Evolutionary conservation across 2,329 filamentous ascomycete genomes (phyloP).

Genomic region (Aspergillus sp.): DNA sequence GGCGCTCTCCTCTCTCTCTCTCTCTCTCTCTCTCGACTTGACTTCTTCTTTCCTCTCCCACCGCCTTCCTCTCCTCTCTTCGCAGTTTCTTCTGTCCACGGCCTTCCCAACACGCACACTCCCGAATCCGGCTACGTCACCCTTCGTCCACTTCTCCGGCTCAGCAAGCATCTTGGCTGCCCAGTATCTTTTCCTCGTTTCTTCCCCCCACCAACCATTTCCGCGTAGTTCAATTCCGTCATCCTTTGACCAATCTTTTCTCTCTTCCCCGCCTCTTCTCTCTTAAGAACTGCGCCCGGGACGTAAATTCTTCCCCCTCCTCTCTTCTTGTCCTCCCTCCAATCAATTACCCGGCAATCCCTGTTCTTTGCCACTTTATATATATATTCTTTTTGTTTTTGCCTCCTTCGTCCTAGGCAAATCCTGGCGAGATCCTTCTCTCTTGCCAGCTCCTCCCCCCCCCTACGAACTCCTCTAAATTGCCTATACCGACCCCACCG

Average conservation of each 20-base stretch:
- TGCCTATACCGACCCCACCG: not conserved
- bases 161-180: not conserved
- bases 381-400: constrained; percentile 2
- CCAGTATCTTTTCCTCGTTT: constrained; percentile 12
- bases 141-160: not conserved
- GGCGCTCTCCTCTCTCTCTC: not conserved
- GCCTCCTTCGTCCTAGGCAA: constrained; percentile 3
- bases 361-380: constrained; percentile 1
- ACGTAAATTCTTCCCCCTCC: constrained; percentile 18
- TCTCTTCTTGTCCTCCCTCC: not conserved
- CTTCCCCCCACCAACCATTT: not conserved
- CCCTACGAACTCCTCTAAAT: not conserved
- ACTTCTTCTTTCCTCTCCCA: not conserved
- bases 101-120: constrained; percentile 1
- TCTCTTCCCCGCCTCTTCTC: constrained; percentile 9
- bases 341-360: constrained; percentile 3
- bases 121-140: constrained; percentile 8
- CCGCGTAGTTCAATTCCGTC: not conserved
- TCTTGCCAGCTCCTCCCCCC: constrained; percentile 1
- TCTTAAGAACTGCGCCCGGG: constrained; percentile 16
- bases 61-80: not conserved
- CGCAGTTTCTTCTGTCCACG: not conserved
- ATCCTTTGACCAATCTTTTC: constrained; percentile 2
- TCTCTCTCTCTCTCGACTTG: too few relatives aligned
- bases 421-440: constrained; percentile 1